Evolutionary conservation across 441 rosid species (phyloP).

Genomic region (Oxalis stricta): DNA sequence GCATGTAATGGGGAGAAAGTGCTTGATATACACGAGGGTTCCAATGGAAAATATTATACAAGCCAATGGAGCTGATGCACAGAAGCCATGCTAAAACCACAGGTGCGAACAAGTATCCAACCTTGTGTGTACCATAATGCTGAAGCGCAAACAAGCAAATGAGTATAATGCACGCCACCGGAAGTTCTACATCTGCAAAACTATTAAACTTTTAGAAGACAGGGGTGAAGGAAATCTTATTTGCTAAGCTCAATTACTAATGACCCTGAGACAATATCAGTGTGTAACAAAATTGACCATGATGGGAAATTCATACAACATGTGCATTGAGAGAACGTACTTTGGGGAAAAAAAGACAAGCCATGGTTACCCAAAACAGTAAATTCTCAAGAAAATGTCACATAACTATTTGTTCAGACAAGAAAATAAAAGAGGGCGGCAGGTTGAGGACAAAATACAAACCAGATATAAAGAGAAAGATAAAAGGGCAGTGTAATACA

Average conservation of each 20-base stretch:
- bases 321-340: no score
- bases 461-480: no score
- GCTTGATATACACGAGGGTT: conserved; percentile 63
- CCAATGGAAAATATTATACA: conserved; percentile 60
- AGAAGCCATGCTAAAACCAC: conserved; percentile 54
- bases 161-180: conserved; percentile 50
- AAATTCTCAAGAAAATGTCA: no score
- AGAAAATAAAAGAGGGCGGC: no score
- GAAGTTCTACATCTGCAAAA: conserved; percentile 63
- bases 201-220: conserved; percentile 8
- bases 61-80: conserved; percentile 61
- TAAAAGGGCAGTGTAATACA: no score
- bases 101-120: conserved; percentile 70
- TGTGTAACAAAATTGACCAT: neutral
- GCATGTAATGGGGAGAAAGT: conserved; percentile 69
- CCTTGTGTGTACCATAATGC: conserved; percentile 63
- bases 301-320: no score
- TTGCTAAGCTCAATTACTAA: neutral
- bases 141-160: conserved; percentile 51
- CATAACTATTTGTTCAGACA: no score
- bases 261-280: neutral
- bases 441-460: no score
- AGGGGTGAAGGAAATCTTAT: no score
- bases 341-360: no score
- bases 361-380: no score